Evolutionary conservation across 495 filamentous ascomycete genomes (phyloP).

Genomic region (Hypoxylon lenormandii): DNA sequence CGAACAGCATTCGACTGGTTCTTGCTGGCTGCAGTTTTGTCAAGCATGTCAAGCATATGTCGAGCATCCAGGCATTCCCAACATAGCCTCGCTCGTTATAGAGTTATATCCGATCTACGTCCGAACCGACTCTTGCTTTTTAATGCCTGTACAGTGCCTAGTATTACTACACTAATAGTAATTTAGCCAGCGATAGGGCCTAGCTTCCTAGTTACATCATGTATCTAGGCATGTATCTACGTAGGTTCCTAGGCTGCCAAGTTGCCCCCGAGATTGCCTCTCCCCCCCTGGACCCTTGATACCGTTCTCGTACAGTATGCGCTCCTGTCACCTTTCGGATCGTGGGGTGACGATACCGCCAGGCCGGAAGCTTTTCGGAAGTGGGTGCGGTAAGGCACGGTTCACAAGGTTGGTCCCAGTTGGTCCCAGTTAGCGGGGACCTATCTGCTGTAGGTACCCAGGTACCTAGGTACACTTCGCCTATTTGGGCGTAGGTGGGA

Average conservation of each 20-base stretch:
- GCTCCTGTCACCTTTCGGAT: slow-evolving; percentile 7
- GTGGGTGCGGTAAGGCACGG: slow-evolving; percentile 27
- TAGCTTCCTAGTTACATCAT: not conserved
- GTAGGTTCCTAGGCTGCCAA: too few relatives aligned
- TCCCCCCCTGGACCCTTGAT: not conserved
- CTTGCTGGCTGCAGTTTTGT: slow-evolving; percentile 17
- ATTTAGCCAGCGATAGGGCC: slow-evolving; percentile 5
- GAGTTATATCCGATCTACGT: slow-evolving; percentile 37
- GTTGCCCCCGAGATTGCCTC: too few relatives aligned
- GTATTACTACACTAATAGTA: slow-evolving; percentile 42
- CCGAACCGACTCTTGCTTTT: slow-evolving; percentile 21
- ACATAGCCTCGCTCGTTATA: slow-evolving; percentile 8
- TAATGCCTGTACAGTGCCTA: not conserved
- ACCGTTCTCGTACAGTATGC: slow-evolving; percentile 18
- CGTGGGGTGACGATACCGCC: slow-evolving; percentile 33
- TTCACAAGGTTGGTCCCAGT: slow-evolving; percentile 12
- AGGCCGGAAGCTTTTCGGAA: slow-evolving; percentile 25
- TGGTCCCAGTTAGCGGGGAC: slow-evolving; percentile 2
- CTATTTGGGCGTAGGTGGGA: not conserved
- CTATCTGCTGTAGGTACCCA: not conserved
- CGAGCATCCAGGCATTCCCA: too few relatives aligned
- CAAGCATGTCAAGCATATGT: not conserved
- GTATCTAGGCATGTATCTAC: not conserved
- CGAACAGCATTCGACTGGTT: slow-evolving; percentile 15
- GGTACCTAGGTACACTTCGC: not conserved